Evolutionary conservation across 2,329 filamentous ascomycete species (phyloP).

Genomic region (Onygenales sp.): DNA sequence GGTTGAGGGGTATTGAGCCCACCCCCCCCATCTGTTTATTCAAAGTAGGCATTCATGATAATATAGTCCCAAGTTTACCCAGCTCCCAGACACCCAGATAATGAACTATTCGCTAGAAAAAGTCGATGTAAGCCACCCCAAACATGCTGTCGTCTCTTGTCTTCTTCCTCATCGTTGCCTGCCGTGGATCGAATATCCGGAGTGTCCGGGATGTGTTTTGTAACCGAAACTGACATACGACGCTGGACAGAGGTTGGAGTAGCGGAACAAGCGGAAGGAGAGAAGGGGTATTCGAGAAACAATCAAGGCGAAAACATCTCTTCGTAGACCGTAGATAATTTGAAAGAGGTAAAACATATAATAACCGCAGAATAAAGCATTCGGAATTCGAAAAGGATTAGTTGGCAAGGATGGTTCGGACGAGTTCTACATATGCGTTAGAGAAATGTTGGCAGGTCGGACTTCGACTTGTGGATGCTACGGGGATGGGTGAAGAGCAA

Average conservation of each 20-base stretch:
- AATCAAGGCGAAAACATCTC: neutral
- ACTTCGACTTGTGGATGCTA: neutral
- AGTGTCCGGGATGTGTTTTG: too few relatives aligned
- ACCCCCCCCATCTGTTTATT: neutral
- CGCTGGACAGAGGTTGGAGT: neutral
- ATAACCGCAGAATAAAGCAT: conserved; percentile 5
- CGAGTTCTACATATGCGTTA: conserved; percentile 51
- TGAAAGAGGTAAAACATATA: conserved; percentile 7
- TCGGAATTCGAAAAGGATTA: conserved; percentile 36
- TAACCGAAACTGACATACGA: neutral
- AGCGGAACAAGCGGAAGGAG: neutral
- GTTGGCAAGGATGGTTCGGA: conserved; percentile 79
- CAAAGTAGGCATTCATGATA: neutral
- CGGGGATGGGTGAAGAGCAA: neutral
- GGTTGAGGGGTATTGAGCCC: too few relatives aligned
- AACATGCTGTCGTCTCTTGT: neutral
- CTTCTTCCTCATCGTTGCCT: neutral
- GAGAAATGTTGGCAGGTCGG: conserved; percentile 9
- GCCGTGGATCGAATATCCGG: neutral
- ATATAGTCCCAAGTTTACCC: neutral
- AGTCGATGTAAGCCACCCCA: conserved; percentile 2
- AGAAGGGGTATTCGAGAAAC: neutral
- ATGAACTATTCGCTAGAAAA: neutral
- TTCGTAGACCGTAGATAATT: neutral
- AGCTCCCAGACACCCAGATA: neutral